Evolutionary conservation across 345 rosid species (phyloP).

Genomic region (Rhodomyrtus tomentosa): DNA sequence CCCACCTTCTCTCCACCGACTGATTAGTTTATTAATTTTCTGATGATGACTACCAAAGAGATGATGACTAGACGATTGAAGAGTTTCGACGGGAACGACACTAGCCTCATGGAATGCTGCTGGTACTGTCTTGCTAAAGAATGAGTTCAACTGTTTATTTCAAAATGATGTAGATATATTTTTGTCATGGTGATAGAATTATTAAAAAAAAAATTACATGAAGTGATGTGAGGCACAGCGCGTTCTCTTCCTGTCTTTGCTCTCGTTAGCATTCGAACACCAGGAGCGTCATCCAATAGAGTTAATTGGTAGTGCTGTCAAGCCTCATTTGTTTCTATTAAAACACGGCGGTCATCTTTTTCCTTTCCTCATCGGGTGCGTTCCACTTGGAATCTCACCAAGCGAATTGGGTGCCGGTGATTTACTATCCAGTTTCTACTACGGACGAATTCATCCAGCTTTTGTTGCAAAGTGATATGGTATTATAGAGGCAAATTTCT

Average conservation of each 20-base stretch:
- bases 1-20: background rate
- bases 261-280: background rate
- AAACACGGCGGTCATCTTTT: background rate
- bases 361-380: background rate
- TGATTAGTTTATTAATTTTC: background rate
- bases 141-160: background rate
- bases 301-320: background rate
- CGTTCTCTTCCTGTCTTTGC: background rate
- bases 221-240: background rate
- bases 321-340: background rate
- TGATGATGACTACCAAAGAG: background rate
- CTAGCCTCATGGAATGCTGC: background rate
- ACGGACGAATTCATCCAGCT: background rate
- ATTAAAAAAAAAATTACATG: background rate
- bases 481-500: background rate
- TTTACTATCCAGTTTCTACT: background rate
- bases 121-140: background rate
- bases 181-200: background rate
- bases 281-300: background rate
- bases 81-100: background rate
- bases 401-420: background rate
- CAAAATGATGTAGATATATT: background rate
- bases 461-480: background rate
- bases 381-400: background rate
- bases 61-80: background rate